phyloP scores from a whole-genome alignment of 2,329 filamentous ascomycete genomes.

The Coleophoma cylindrospora region DNA sequence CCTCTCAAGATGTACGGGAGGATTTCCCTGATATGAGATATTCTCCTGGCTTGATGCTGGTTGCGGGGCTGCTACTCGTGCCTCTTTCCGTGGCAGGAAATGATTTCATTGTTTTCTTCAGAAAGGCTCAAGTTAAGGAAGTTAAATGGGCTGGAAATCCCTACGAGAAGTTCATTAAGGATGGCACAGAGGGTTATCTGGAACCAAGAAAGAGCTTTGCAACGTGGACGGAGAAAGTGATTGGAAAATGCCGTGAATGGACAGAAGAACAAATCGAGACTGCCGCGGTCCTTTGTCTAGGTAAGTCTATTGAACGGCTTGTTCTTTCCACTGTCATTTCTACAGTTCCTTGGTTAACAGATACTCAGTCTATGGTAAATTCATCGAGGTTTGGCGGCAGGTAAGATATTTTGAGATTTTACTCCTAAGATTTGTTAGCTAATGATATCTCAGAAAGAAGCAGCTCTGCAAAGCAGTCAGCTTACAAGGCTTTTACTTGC shows the following conservation, averaged over 20 bases:
- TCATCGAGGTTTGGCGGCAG: slow-evolving; percentile 87
- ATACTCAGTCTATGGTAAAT: slow-evolving; percentile 64
- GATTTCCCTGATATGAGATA: slow-evolving; percentile 84
- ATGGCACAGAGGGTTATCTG: slow-evolving; percentile 68
- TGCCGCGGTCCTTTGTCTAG: slow-evolving; percentile 74
- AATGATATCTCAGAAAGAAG: slow-evolving; percentile 89
- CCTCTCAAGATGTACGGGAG: slow-evolving; percentile 67
- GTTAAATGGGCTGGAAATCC: slow-evolving; percentile 82
- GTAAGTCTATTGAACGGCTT: neutral
- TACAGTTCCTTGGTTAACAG: no score
- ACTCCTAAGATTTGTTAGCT: slow-evolving; percentile 50
- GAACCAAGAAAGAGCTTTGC: slow-evolving; percentile 79
- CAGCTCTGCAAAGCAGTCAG: slow-evolving; percentile 74
- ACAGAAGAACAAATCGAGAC: slow-evolving; percentile 85
- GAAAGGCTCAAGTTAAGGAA: slow-evolving; percentile 69
- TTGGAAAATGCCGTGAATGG: slow-evolving; percentile 84
- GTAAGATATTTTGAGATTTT: neutral
- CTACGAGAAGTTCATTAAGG: slow-evolving; percentile 70
- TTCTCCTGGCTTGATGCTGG: slow-evolving; percentile 68
- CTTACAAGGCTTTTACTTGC: slow-evolving; percentile 74
- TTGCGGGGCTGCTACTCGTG: slow-evolving; percentile 78
- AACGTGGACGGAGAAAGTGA: slow-evolving; percentile 73
- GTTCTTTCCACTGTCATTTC: neutral
- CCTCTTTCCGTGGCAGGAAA: slow-evolving; percentile 69
- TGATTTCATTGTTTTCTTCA: slow-evolving; percentile 90